Evolutionary conservation across 768 basidiomycete genomes (phyloP).

Genomic region (Leccinum uliginosum): DNA sequence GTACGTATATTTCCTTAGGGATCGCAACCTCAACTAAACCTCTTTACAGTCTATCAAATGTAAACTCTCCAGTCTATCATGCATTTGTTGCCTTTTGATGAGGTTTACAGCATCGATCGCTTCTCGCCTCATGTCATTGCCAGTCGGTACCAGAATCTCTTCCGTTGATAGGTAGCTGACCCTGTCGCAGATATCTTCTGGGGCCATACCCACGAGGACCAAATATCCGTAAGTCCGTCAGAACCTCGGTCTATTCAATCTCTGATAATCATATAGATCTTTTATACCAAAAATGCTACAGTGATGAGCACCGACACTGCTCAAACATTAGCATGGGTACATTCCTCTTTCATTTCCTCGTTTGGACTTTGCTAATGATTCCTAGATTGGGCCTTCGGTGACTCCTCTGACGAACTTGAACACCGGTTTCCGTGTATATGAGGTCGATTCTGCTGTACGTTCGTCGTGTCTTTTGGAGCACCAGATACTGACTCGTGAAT

Average conservation of each 20-base stretch:
- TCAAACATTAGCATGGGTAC: constrained; percentile 47
- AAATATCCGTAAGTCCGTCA: constrained; percentile 47
- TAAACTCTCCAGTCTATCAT: constrained; percentile 11
- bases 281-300: constrained; percentile 70
- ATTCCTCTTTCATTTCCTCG: constrained; percentile 9
- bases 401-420: constrained; percentile 71
- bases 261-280: constrained; percentile 43
- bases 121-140: constrained; percentile 76
- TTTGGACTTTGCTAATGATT: constrained; percentile 7
- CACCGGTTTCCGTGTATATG: constrained; percentile 58
- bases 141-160: constrained; percentile 39
- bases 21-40: constrained; percentile 2
- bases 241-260: neutral
- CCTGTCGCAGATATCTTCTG: constrained; percentile 58
- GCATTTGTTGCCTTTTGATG: neutral
- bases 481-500: constrained; percentile 1
- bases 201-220: constrained; percentile 75
- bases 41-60: constrained; percentile 45
- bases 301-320: constrained; percentile 53
- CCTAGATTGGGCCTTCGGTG: constrained; percentile 63
- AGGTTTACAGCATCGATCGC: constrained; percentile 56
- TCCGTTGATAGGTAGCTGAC: constrained; percentile 6
- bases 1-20: constrained; percentile 36
- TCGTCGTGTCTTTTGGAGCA: neutral
- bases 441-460: constrained; percentile 52